phyloP scores from a whole-genome alignment of 192 early-diverging fungal genomes.

The Spinellus fusiger region DNA sequence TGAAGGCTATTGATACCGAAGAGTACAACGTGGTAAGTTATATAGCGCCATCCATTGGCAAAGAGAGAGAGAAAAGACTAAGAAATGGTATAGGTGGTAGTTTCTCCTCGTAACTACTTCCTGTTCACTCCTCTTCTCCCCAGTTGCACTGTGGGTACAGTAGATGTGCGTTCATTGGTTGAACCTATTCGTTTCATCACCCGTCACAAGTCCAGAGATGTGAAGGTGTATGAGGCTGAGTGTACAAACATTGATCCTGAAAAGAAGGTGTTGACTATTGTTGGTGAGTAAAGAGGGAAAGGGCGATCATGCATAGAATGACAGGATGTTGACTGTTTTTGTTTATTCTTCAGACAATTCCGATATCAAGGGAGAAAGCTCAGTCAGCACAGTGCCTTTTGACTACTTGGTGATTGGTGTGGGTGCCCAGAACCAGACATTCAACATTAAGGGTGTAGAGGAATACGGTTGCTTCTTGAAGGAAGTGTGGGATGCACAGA shows the following conservation, averaged over 20 bases:
- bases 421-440: conserved; percentile 76
- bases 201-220: conserved; percentile 78
- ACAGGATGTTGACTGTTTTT: conserved; percentile 5
- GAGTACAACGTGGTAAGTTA: conserved; percentile 36
- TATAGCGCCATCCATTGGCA: no score
- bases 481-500: conserved; percentile 70
- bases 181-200: conserved; percentile 83
- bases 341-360: conserved; percentile 47
- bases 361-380: conserved; percentile 58
- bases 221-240: conserved; percentile 85
- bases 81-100: conserved; percentile 28
- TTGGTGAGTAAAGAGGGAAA: conserved; percentile 38
- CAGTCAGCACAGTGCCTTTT: conserved; percentile 55
- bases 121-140: conserved; percentile 70
- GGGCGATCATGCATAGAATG: neutral
- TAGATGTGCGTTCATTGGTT: conserved; percentile 83
- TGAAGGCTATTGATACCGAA: conserved; percentile 32
- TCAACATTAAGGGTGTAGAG: conserved; percentile 70
- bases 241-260: conserved; percentile 85
- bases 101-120: conserved; percentile 87
- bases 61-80: neutral
- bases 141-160: conserved; percentile 80
- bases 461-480: conserved; percentile 77
- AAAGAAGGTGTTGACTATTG: conserved; percentile 71
- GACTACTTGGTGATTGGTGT: conserved; percentile 76